Evolutionary conservation across 106 monocot genomes (phyloP), one percentile per base, ranked within the genome.

Genomic region (Acorus gramineus): DNA sequence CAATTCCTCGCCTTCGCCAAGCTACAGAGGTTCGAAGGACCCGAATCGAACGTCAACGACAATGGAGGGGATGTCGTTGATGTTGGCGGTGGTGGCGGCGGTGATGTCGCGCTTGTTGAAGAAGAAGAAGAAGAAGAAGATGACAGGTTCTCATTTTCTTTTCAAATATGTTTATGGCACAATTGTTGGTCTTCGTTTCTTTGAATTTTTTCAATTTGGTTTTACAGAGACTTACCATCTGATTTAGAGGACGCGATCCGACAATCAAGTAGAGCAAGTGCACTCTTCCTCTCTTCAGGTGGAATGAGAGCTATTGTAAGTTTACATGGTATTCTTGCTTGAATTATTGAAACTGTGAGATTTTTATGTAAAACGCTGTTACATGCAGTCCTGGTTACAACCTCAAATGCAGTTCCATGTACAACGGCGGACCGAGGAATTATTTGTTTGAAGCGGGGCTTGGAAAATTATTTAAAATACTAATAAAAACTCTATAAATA

Each of bases 231-330:
- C 64, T 84, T 96, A 74, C 95, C 95, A 2, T 72, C 76, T 48
- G 90, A 95, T 72, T 73, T 95, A 78, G 80, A 66, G 71, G 90
- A 78, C 50, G 90, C 90, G 42, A 84, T 95, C 47, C 69, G 80
- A 69, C 90, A 95, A 56, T 90, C 95, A 10, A 69, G 86, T 44
- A 61, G 74, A 62, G 86, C 95, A 47, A 76, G 69, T 46, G 86
- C 84, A 5, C 14, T 54, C 49, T 96, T 96, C 59, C 44, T 83
- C 8, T 53, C 59, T 4, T 81, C 84, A 0, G 95, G 95, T 44
- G 95, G 95, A 67, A 87, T 82, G 87, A 66, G 90, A 74, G 79
- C 86, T 49, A 96, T 90, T 44, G 95, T 87, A 66, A 65, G 83
- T 76, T 69, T 11, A 11, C 4, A 56, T 63, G 67, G 45, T 4